Conservation (phyloP, 2,329 filamentous ascomycete genomes). For the Microsporum canis region DNA sequence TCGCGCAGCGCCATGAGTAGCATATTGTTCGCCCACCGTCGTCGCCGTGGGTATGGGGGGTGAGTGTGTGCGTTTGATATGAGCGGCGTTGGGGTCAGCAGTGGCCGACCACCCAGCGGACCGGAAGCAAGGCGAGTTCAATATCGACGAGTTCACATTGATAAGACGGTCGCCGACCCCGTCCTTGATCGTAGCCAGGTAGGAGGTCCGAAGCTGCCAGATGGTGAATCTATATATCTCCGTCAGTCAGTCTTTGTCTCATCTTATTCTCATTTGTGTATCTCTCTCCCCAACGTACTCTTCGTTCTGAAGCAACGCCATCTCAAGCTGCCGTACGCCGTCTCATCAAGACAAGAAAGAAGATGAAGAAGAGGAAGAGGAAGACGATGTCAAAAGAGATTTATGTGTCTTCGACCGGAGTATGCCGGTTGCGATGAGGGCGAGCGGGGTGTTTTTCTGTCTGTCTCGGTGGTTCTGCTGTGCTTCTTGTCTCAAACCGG, state of each 20-base stretch:
- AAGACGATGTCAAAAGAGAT: neutral
- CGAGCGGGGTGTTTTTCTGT: neutral
- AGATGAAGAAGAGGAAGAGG: neutral
- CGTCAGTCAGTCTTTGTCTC: neutral
- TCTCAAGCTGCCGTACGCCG: conserved; percentile 14
- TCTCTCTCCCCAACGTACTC: conserved; percentile 29
- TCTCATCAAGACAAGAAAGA: neutral
- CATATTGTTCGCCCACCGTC: conserved; percentile 38
- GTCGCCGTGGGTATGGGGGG: conserved; percentile 51
- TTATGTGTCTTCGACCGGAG: too few relatives aligned
- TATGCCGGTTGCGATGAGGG: neutral
- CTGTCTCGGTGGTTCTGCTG: neutral
- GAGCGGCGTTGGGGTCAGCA: conserved; percentile 35
- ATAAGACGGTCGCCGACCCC: conserved; percentile 56
- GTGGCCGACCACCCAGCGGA: conserved; percentile 49
- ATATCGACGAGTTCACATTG: conserved; percentile 50
- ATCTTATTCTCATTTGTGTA: neutral
- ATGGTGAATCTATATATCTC: conserved; percentile 45
- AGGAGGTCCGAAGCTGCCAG: conserved; percentile 55
- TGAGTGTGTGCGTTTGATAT: conserved; percentile 54
- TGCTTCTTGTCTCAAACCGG: neutral
- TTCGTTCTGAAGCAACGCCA: conserved; percentile 43
- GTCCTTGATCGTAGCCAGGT: conserved; percentile 53
- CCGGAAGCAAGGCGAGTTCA: conserved; percentile 55
- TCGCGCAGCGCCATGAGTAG: conserved; percentile 47